Percentiles rank a stretch among this genome's conserved stretches.
phyloP scores from a whole-genome alignment of 2,329 filamentous ascomycete genomes.

The Aspergillus brunneoviolaceus region DNA sequence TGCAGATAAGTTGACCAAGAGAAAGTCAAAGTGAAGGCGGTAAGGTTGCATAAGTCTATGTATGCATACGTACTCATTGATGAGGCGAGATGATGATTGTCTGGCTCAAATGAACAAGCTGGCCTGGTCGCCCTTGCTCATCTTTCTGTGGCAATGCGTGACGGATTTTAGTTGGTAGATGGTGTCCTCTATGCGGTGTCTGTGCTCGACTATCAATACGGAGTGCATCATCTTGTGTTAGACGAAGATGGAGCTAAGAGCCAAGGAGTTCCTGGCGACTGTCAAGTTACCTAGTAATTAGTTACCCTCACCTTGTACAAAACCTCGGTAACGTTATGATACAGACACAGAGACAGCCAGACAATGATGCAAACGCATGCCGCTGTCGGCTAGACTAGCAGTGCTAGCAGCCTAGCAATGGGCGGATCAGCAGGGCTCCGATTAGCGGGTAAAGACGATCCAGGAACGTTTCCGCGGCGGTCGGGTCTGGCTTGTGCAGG shows the following conservation, averaged over 20 bases:
- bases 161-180: too few relatives aligned
- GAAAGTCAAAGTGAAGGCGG: background rate
- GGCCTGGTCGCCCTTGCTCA: slow-evolving; percentile 9
- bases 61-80: background rate
- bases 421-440: slow-evolving; percentile 21
- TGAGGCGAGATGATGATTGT: background rate
- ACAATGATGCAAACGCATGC: slow-evolving; percentile 1
- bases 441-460: slow-evolving; percentile 17
- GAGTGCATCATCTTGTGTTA: too few relatives aligned
- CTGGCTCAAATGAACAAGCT: slow-evolving; percentile 1
- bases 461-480: slow-evolving; percentile 21
- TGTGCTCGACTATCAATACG: slow-evolving; percentile 2
- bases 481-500: background rate
- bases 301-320: too few relatives aligned
- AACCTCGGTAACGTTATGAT: background rate
- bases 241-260: too few relatives aligned
- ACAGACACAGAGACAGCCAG: background rate
- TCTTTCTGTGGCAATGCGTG: too few relatives aligned
- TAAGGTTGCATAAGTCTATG: too few relatives aligned
- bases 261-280: too few relatives aligned
- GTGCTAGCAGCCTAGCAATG: background rate
- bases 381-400: slow-evolving; percentile 1
- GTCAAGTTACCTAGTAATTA: too few relatives aligned
- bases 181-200: background rate
- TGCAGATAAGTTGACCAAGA: background rate